Evolutionary conservation across 305 asterid species (phyloP).

Genomic region (Fraxinus ornus): DNA sequence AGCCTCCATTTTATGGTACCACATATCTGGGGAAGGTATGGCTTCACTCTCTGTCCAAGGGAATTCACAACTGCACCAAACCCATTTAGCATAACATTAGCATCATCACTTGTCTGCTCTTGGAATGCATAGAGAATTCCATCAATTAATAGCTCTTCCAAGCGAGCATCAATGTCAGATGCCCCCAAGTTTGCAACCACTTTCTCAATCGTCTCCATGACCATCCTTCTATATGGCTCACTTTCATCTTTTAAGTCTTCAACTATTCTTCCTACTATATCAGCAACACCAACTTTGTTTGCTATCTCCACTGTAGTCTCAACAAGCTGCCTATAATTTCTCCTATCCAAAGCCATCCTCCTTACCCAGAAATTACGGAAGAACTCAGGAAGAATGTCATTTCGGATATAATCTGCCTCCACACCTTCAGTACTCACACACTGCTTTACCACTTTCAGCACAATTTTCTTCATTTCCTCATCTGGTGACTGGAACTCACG

Average conservation of each 20-base stretch:
- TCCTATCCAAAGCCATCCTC: conserved; percentile 94
- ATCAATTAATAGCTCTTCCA: conserved; percentile 88
- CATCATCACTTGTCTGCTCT: too few relatives aligned
- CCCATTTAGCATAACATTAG: too few relatives aligned
- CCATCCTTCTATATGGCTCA: conserved; percentile 97
- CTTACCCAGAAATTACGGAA: conserved; percentile 95
- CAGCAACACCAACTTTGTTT: conserved; percentile 94
- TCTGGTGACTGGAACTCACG: conserved; percentile 98
- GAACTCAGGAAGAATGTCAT: conserved; percentile 91
- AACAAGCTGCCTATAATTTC: conserved; percentile 91
- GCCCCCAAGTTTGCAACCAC: conserved; percentile 89
- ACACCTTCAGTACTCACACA: conserved; percentile 99
- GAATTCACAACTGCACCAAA: too few relatives aligned
- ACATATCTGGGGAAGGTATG: too few relatives aligned
- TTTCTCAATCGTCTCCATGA: conserved; percentile 99
- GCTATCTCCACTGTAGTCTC: conserved; percentile 97
- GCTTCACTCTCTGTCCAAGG: too few relatives aligned
- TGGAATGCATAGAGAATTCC: conserved; percentile 26
- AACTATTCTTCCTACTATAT: conserved; percentile 86
- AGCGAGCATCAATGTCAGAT: conserved; percentile 84
- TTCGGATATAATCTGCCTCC: conserved; percentile 79
- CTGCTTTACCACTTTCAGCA: conserved; percentile 95
- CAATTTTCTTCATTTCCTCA: conserved; percentile 98
- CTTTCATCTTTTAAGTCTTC: conserved; percentile 95
- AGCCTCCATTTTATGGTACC: too few relatives aligned